Percentiles rank a stretch among this genome's conserved stretches.
phyloP scores from a whole-genome alignment of 75 land plant species.

The Selaginella moellendorffii region DNA sequence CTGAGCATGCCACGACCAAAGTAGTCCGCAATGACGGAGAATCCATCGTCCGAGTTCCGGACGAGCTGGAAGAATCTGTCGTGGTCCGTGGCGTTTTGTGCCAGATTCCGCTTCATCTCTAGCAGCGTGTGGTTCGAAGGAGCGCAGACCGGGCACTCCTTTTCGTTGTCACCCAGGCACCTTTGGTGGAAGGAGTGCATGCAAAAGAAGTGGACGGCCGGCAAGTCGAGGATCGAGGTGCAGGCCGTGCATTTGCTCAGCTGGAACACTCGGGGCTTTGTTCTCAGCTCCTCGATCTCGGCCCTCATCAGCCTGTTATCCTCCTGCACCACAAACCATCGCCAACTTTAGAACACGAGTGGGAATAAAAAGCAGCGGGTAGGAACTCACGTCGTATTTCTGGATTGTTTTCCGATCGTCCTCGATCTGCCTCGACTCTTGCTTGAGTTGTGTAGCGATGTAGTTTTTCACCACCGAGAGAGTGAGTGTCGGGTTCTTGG shows the following conservation, averaged over 20 bases:
- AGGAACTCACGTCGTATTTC: conserved; percentile 61
- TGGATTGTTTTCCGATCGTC: conserved; percentile 81
- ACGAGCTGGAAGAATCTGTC: conserved; percentile 69
- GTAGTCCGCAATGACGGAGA: conserved; percentile 89
- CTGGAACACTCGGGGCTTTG: conserved; percentile 83
- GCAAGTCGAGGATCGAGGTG: conserved; percentile 85
- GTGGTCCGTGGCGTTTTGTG: conserved; percentile 74
- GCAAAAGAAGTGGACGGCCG: conserved; percentile 97
- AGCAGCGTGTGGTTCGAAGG: conserved; percentile 65
- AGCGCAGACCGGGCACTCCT: conserved; percentile 90
- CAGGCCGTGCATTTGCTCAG: conserved; percentile 91
- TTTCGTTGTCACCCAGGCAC: conserved; percentile 95
- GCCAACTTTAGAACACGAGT: neutral
- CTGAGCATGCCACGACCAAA: conserved; percentile 88
- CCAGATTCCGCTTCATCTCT: conserved; percentile 70
- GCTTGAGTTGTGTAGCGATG: conserved; percentile 76
- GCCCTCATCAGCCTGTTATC: conserved; percentile 81
- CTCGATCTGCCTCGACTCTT: conserved; percentile 72
- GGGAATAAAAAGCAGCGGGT: neutral
- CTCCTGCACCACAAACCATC: conserved; percentile 40
- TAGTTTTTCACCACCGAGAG: conserved; percentile 90
- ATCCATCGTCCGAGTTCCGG: conserved; percentile 76
- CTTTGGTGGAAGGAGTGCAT: conserved; percentile 98
- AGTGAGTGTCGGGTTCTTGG: conserved; percentile 71
- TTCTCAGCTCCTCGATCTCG: conserved; percentile 72